These are phyloP conservation scores for Candida anutae DNA, from an alignment of 1,139 yeast genomes.

Conservation along the genomic window DNA sequence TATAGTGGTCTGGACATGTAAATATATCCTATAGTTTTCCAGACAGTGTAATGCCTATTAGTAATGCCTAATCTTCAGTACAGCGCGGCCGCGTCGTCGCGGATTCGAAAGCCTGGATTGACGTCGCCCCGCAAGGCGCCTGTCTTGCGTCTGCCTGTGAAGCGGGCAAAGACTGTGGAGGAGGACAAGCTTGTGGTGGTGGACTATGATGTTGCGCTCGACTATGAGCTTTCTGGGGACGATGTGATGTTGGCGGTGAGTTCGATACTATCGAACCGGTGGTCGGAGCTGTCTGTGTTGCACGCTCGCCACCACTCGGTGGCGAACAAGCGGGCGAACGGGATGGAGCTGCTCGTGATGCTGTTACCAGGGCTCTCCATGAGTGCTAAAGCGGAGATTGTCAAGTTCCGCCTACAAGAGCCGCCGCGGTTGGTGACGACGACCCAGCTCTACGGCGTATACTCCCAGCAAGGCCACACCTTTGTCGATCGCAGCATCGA, in stretches of 20 bases:
- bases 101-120: conserved; percentile 19
- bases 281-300: conserved; percentile 29
- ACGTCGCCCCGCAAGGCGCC: background rate
- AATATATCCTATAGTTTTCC: background rate
- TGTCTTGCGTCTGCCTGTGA: conserved; percentile 1
- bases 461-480: conserved; percentile 32
- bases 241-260: conserved; percentile 29
- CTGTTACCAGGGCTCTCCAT: conserved; percentile 27
- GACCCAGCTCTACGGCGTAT: conserved; percentile 36
- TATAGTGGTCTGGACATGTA: conserved; percentile 4
- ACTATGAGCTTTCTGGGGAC: conserved; percentile 25
- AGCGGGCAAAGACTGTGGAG: conserved; percentile 1
- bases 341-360: conserved; percentile 25
- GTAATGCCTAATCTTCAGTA: conserved; percentile 19
- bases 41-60: background rate
- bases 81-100: conserved; percentile 38
- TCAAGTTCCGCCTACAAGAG: conserved; percentile 24
- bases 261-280: conserved; percentile 26
- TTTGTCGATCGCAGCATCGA: conserved; percentile 38
- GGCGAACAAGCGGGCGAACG: conserved; percentile 5
- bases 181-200: conserved; percentile 12
- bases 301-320: conserved; percentile 15
- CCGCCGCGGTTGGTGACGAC: conserved; percentile 30
- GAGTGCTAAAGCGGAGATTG: conserved; percentile 29
- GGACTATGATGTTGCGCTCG: conserved; percentile 33